These are phyloP conservation scores for Linnemannia zychae DNA, from an alignment of 192 early-diverging fungal genomes.

Conservation along the genomic window DNA sequence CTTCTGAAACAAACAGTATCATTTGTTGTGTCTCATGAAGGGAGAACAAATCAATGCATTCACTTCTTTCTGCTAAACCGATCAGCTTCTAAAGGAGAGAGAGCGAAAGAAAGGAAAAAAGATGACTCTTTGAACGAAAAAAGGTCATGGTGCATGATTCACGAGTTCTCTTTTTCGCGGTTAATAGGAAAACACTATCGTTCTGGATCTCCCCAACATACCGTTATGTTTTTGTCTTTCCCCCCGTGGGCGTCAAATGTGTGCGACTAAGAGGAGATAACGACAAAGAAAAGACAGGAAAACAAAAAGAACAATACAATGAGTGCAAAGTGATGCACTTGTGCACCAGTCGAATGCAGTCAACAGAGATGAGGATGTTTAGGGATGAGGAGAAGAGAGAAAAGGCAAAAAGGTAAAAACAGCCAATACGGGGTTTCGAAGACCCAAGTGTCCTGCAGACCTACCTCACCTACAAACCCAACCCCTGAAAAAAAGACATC, in stretches of 20 bases:
- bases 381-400: neutral
- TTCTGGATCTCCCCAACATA: neutral
- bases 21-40: neutral
- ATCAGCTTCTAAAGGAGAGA: neutral
- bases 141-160: conserved; percentile 2
- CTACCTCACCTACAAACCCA: neutral
- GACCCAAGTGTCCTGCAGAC: neutral
- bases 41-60: neutral
- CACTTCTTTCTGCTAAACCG: too few species aligned
- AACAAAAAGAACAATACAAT: neutral
- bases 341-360: neutral
- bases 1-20: neutral
- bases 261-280: neutral
- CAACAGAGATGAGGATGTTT: neutral
- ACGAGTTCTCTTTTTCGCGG: neutral
- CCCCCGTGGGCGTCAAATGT: neutral
- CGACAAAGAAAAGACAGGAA: neutral
- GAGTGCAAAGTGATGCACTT: neutral
- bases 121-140: neutral
- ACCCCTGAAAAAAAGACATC: conserved; percentile 5
- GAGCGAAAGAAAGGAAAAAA: neutral
- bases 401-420: neutral
- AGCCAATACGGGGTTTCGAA: neutral
- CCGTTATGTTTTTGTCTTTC: neutral
- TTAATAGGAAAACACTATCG: neutral